These are phyloP conservation scores for Candida glaebosa DNA, from an alignment of 805 yeast species.

Conservation along the genomic window DNA sequence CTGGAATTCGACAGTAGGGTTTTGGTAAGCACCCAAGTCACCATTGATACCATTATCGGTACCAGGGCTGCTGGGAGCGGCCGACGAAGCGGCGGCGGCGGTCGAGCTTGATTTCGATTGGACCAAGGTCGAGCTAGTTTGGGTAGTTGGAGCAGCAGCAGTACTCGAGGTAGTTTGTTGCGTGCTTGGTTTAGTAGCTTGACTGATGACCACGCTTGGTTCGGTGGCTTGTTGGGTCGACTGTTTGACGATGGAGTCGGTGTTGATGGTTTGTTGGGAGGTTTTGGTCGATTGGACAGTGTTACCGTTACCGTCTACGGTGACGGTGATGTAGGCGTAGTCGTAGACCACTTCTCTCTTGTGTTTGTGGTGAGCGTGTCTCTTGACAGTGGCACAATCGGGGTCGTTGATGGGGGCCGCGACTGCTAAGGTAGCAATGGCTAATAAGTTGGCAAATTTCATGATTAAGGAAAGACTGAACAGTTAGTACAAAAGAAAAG, in stretches of 20 bases:
- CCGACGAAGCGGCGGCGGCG: conserved; percentile 28
- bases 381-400: conserved; percentile 40
- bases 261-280: conserved; percentile 14
- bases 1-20: conserved; percentile 52
- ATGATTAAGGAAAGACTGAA: conserved; percentile 5
- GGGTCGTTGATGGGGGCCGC: conserved; percentile 26
- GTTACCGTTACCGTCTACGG: conserved; percentile 42
- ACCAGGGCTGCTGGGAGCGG: conserved; percentile 14
- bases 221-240: conserved; percentile 7
- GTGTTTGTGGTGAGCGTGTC: conserved; percentile 61
- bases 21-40: conserved; percentile 47
- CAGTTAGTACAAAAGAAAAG: conserved; percentile 1
- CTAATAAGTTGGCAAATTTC: conserved; percentile 9
- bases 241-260: conserved; percentile 16
- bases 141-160: conserved; percentile 6
- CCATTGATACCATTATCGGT: conserved; percentile 32
- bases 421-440: conserved; percentile 12
- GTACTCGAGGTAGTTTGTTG: conserved; percentile 7
- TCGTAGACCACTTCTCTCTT: conserved; percentile 54
- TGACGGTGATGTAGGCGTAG: conserved; percentile 39
- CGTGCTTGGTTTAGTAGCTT: conserved; percentile 14
- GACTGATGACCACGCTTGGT: conserved; percentile 12
- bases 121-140: conserved; percentile 10
- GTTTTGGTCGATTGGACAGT: conserved; percentile 22
- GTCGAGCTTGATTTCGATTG: conserved; percentile 19